phyloP scores from a whole-genome alignment of 2,329 filamentous ascomycete species.

The Talaromyces sp. region DNA sequence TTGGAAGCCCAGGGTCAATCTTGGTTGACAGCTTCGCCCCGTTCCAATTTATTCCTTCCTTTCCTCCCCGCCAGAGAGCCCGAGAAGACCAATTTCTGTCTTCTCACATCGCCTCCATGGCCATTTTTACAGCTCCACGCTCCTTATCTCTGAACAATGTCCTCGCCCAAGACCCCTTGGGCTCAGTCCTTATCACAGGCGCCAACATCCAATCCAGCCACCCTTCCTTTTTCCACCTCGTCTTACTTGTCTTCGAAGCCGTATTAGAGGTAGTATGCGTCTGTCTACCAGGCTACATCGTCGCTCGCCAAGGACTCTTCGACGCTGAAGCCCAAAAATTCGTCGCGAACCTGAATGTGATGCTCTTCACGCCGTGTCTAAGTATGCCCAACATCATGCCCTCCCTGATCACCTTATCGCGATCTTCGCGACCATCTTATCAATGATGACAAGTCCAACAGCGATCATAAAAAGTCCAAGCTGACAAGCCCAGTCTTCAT shows the following conservation, averaged over 20 bases:
- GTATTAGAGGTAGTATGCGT: conserved; percentile 95
- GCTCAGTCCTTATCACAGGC: conserved; percentile 18
- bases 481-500: conserved; percentile 72
- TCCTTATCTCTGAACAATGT: conserved; percentile 53
- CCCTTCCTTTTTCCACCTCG: conserved; percentile 61
- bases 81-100: conserved; percentile 13
- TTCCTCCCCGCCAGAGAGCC: not conserved
- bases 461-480: not conserved
- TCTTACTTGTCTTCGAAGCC: conserved; percentile 87
- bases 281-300: conserved; percentile 88
- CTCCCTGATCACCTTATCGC: conserved; percentile 3
- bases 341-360: conserved; percentile 92
- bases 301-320: conserved; percentile 88
- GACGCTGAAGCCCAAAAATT: conserved; percentile 96
- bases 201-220: conserved; percentile 41
- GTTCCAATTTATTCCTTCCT: not conserved
- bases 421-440: conserved; percentile 4
- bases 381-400: conserved; percentile 61
- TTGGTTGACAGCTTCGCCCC: conserved; percentile 8
- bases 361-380: conserved; percentile 93
- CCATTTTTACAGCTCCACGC: conserved; percentile 52
- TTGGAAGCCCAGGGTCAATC: not conserved
- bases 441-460: too few species aligned
- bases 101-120: conserved; percentile 33
- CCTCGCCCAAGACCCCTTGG: conserved; percentile 29